Evolutionary conservation across 495 filamentous ascomycete genomes (phyloP).

Genomic region (Penicillium silybi): DNA sequence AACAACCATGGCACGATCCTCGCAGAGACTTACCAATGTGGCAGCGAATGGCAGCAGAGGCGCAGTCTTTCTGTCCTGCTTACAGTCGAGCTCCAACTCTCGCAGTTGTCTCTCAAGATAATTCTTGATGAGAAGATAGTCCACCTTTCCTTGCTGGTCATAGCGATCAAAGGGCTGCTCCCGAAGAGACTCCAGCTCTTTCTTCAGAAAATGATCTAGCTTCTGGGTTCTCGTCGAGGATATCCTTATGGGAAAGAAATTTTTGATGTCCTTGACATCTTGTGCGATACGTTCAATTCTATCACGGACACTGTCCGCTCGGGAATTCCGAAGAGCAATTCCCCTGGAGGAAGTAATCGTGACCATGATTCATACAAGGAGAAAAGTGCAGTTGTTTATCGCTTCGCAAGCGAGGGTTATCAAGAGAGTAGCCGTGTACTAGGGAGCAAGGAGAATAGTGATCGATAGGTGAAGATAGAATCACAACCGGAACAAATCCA

Average conservation of each 20-base stretch:
- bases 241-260: slow-evolving; percentile 9
- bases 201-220: slow-evolving; percentile 4
- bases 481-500: background rate
- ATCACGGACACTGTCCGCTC: slow-evolving; percentile 5
- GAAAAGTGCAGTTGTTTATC: background rate
- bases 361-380: background rate
- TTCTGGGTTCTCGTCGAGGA: slow-evolving; percentile 5
- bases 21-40: slow-evolving; percentile 33
- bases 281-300: slow-evolving; percentile 16
- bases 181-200: slow-evolving; percentile 7
- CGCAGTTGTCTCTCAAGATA: slow-evolving; percentile 31
- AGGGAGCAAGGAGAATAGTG: background rate
- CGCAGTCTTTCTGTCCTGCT: slow-evolving; percentile 27
- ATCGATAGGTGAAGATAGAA: background rate
- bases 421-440: background rate
- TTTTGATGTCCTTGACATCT: slow-evolving; percentile 16
- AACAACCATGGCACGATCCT: slow-evolving; percentile 32
- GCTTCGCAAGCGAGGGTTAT: background rate
- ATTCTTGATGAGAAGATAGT: slow-evolving; percentile 41
- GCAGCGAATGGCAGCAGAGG: slow-evolving; percentile 35
- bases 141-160: slow-evolving; percentile 38
- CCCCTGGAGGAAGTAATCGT: background rate
- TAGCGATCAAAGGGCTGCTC: slow-evolving; percentile 24
- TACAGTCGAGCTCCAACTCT: slow-evolving; percentile 32
- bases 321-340: slow-evolving; percentile 3